Evolutionary conservation across 139 green algal species (phyloP).

Genomic region (Tetraselmis striata): DNA sequence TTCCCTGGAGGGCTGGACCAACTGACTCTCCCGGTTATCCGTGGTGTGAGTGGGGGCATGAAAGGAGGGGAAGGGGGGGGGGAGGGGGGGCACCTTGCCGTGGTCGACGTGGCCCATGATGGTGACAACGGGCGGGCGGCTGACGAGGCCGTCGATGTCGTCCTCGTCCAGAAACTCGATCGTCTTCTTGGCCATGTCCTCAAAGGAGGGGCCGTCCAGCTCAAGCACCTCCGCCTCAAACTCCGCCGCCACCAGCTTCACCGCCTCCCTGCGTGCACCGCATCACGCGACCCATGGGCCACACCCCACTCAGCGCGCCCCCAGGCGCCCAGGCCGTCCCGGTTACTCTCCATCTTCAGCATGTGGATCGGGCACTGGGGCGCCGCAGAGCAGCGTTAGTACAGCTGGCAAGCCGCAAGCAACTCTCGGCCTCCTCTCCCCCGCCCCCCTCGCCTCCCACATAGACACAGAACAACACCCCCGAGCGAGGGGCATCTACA

Average conservation of each 20-base stretch:
- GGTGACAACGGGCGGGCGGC: conserved; percentile 85
- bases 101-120: conserved; percentile 99
- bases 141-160: conserved; percentile 68
- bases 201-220: conserved; percentile 23
- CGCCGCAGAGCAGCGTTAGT: too few species aligned
- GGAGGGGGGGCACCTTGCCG: conserved; percentile 56
- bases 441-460: too few species aligned
- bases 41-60: background rate
- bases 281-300: too few species aligned
- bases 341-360: conserved; percentile 61
- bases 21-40: too few species aligned
- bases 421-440: too few species aligned
- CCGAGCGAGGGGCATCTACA: too few species aligned
- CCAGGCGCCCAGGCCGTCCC: conserved; percentile 6
- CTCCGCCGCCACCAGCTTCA: conserved; percentile 68
- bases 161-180: conserved; percentile 69
- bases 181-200: conserved; percentile 53
- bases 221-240: conserved; percentile 63
- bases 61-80: background rate
- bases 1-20: too few species aligned
- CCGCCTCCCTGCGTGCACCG: conserved; percentile 49
- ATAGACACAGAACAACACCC: too few species aligned
- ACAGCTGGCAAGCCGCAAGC: too few species aligned
- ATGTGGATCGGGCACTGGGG: too few species aligned
- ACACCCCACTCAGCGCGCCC: conserved; percentile 29